phyloP scores from a whole-genome alignment of 2,329 filamentous ascomycete genomes.

The Cordyceps cicadae region DNA sequence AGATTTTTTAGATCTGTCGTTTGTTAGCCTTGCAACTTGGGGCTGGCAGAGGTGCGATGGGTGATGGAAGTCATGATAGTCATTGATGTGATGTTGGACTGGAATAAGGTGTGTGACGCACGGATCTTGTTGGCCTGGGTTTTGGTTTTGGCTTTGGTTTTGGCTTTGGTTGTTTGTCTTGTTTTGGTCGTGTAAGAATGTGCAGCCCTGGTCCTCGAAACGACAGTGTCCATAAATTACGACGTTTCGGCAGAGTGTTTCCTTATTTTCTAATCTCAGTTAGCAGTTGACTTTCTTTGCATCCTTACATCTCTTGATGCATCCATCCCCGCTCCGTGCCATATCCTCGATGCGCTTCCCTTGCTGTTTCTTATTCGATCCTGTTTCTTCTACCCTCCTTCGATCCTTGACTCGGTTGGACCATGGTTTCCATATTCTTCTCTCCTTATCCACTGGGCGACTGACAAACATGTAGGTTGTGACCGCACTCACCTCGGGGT shows the following conservation, averaged over 20 bases:
- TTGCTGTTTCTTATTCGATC: background rate
- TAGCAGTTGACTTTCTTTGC: background rate
- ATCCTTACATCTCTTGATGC: background rate
- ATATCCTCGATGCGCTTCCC: background rate
- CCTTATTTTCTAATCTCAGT: slow-evolving; percentile 60
- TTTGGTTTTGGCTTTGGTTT: slow-evolving; percentile 6
- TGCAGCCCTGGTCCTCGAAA: slow-evolving; percentile 84
- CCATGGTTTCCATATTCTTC: background rate
- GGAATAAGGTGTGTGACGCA: background rate
- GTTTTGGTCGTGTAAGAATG: slow-evolving; percentile 77
- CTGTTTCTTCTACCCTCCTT: background rate
- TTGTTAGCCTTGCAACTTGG: slow-evolving; percentile 34
- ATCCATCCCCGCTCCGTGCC: background rate
- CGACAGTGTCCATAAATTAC: slow-evolving; percentile 89
- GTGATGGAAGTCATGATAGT: background rate
- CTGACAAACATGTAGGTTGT: background rate
- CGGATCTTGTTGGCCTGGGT: slow-evolving; percentile 4
- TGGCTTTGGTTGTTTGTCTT: slow-evolving; percentile 34
- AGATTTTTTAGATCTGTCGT: slow-evolving; percentile 57
- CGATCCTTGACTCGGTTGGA: background rate
- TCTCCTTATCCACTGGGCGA: too few species aligned
- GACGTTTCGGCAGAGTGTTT: slow-evolving; percentile 86
- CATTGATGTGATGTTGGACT: background rate
- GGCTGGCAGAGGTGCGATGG: slow-evolving; percentile 9
- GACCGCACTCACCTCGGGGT: slow-evolving; percentile 39